Base-by-base conservation (phyloP, 352 stramenopile genomes). In the Phytopythium cucurbitacearum region DNA sequence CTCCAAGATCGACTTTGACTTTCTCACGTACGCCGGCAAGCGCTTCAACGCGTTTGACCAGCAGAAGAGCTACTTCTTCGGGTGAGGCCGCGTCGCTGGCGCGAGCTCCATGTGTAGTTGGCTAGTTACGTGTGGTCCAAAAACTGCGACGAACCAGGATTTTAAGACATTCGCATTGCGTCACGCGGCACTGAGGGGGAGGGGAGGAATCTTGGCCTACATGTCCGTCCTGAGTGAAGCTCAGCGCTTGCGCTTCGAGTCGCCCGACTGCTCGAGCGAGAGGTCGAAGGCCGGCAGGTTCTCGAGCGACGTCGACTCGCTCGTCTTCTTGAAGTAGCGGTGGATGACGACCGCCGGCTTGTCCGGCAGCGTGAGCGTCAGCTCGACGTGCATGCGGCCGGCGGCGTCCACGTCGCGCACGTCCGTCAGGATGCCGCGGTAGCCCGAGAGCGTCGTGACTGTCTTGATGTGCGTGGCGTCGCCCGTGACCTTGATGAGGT, bases 1-100 rank as follows among this genome's bases (percentile, higher is more conserved):
- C 65, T 95, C 86, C 47, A 91, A 85, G 70, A 95, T 95, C 59
- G 86, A 95, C 67, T 95, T 95, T 64, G 80, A 95, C 68, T 95
- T 95, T 59, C 49, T 94, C 48, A 76, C 88, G 57, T 95, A 95
- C 60, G 86, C 84, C 33, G 64, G 64, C 11, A 90, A 91, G 62
- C 84, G 86, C 42, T 91, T 95, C 53, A 72, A 58, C 5, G 83
- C 80, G n/a, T 94, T 93, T 48, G 74, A 89, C 41, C 64, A 81
- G 63, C 85, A 95, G 43, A 69, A 72, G 45, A 69, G 70, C 37
- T 80, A 85, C 60, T 89, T 91, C 56, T 68, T 80, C 40, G 57
- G 62, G 42, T 77, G 57, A 62, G 61, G 48, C 11, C 36, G 7
- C 2, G 12, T 21, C 13, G 47, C 13, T 45, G 12, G 28, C 41